Conservation (phyloP, 345 rosid genomes). For the Populus deltoides region DNA sequence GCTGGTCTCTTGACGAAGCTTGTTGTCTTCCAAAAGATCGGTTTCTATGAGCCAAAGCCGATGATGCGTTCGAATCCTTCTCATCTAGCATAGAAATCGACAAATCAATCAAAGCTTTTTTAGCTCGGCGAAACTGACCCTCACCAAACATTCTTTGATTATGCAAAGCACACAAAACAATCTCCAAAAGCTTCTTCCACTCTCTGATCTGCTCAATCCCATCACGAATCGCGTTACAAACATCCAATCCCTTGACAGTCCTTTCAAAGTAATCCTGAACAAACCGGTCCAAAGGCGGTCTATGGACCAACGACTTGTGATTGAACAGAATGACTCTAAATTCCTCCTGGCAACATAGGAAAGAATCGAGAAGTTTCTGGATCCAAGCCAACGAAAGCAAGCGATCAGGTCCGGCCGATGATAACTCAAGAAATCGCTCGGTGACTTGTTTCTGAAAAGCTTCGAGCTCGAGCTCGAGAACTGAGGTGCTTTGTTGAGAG, state of each 20-base stretch:
- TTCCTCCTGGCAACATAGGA: conserved; percentile 64
- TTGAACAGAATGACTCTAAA: conserved; percentile 50
- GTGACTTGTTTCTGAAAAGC: conserved; percentile 62
- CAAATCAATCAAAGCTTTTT: conserved; percentile 76
- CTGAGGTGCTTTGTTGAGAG: conserved; percentile 23
- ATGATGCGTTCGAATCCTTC: conserved; percentile 47
- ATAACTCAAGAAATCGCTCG: conserved; percentile 49
- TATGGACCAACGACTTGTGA: conserved; percentile 29
- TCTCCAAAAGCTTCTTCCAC: conserved; percentile 44
- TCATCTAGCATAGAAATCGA: conserved; percentile 84
- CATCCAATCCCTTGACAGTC: conserved; percentile 46
- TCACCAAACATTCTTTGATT: conserved; percentile 50
- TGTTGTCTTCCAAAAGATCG: conserved; percentile 73
- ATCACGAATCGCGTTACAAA: conserved; percentile 49
- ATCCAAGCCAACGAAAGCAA: conserved; percentile 66
- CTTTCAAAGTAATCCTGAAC: conserved; percentile 37
- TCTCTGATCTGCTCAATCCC: conserved; percentile 47
- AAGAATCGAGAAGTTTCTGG: conserved; percentile 49
- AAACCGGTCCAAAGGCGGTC: conserved; percentile 44
- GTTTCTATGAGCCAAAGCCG: conserved; percentile 56
- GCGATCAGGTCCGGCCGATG: conserved; percentile 32
- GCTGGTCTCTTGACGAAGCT: conserved; percentile 34
- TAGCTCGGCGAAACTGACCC: conserved; percentile 88
- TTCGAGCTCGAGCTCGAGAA: conserved; percentile 50
- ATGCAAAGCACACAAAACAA: conserved; percentile 50